Evolutionary conservation across 2,329 filamentous ascomycete species (phyloP).

Genomic region (Ceratocystis destructans): DNA sequence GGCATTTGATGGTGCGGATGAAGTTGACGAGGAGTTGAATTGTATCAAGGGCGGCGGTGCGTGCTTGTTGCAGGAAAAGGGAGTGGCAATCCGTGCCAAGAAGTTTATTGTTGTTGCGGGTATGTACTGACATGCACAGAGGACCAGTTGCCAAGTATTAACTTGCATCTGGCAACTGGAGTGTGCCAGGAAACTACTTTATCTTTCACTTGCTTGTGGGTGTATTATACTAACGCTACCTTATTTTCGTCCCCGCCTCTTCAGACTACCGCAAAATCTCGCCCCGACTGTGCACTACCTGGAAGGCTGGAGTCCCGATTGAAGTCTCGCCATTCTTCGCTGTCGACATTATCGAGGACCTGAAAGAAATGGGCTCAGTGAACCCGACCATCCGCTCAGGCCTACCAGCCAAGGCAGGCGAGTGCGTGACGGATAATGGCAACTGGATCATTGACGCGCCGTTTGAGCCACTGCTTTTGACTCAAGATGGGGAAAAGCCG

Average conservation of each 20-base stretch:
- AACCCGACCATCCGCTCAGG: slow-evolving; percentile 60
- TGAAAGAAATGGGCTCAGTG: slow-evolving; percentile 58
- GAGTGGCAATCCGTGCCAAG: slow-evolving; percentile 71
- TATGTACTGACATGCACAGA: slow-evolving; percentile 28
- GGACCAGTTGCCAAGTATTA: too few species aligned
- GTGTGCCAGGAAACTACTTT: not conserved
- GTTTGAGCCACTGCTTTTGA: slow-evolving; percentile 59
- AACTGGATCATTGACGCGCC: slow-evolving; percentile 84
- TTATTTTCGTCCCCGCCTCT: not conserved
- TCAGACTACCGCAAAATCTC: slow-evolving; percentile 87
- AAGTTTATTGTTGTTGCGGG: slow-evolving; percentile 80
- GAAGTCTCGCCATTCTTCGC: slow-evolving; percentile 82
- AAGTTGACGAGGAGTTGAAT: slow-evolving; percentile 88
- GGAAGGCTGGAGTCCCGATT: slow-evolving; percentile 70
- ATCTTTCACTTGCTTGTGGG: not conserved
- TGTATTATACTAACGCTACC: not conserved
- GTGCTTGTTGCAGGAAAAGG: slow-evolving; percentile 96
- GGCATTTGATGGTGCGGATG: slow-evolving; percentile 91
- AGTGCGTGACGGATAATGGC: slow-evolving; percentile 47
- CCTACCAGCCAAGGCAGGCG: slow-evolving; percentile 63
- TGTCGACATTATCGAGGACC: slow-evolving; percentile 57
- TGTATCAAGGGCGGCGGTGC: slow-evolving; percentile 96
- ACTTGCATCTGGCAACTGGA: not conserved
- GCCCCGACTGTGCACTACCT: slow-evolving; percentile 55
- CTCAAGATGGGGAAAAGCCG: slow-evolving; percentile 35